Conservation (phyloP, 306 rosid species). For the Sicyos baderoa region DNA sequence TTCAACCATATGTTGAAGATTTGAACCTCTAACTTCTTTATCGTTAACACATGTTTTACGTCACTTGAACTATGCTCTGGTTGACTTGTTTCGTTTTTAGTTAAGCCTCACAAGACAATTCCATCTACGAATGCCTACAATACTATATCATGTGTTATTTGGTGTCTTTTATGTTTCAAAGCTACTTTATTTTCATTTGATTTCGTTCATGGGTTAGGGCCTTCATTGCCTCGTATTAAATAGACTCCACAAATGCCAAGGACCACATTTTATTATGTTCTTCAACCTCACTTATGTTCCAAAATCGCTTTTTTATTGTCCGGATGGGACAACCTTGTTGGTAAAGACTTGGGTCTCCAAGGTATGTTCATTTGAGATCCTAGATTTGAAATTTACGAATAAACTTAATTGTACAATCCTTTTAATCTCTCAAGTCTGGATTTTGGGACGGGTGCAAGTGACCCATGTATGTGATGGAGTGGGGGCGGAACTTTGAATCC, state of each 20-base stretch:
- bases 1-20: not conserved
- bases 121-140: not conserved
- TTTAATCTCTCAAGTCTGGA: too few species aligned
- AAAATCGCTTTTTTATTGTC: not conserved
- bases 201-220: not conserved
- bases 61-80: not conserved
- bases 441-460: too few species aligned
- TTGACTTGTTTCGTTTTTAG: not conserved
- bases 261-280: not conserved
- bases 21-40: not conserved
- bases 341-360: too few species aligned
- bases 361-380: too few species aligned
- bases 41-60: not conserved
- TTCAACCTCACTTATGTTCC: not conserved
- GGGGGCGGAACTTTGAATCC: too few species aligned
- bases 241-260: not conserved
- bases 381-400: too few species aligned
- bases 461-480: too few species aligned
- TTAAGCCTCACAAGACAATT: not conserved
- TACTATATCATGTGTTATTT: not conserved
- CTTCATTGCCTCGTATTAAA: not conserved
- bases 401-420: too few species aligned
- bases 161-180: not conserved
- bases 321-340: too few species aligned
- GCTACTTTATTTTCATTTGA: not conserved